phyloP scores from a whole-genome alignment of 306 rosid species.

The Prunus dulcis region DNA sequence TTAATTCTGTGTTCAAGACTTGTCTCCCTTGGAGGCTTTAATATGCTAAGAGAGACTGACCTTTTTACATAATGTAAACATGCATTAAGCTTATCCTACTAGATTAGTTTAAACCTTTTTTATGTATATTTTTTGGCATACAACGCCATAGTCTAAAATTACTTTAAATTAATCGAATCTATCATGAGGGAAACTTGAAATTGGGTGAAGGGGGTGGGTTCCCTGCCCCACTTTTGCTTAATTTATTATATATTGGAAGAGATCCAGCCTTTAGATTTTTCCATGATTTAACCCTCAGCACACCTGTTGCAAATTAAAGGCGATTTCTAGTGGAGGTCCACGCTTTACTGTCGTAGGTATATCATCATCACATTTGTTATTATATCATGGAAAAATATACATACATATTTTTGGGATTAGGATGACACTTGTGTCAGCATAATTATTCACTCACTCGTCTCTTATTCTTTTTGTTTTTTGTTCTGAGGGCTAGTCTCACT shows the following conservation, averaged over 20 bases:
- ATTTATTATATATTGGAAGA: too few species aligned
- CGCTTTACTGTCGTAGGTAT: neutral
- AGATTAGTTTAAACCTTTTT: neutral
- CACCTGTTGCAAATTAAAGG: neutral
- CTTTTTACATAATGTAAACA: slow-evolving; percentile 16
- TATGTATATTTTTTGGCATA: too few species aligned
- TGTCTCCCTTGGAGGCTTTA: neutral
- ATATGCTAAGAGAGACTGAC: neutral
- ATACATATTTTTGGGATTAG: neutral
- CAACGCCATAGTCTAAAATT: too few species aligned
- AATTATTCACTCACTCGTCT: neutral
- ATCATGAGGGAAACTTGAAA: too few species aligned
- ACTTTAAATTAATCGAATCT: too few species aligned
- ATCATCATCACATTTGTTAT: neutral
- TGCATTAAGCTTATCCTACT: neutral
- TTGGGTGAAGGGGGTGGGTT: too few species aligned
- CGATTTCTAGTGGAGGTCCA: neutral
- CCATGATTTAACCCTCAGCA: too few species aligned
- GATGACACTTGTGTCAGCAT: slow-evolving; percentile 1
- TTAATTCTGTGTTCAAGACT: neutral
- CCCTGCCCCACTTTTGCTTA: too few species aligned
- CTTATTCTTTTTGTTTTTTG: slow-evolving; percentile 10
- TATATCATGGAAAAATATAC: neutral
- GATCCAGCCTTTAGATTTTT: too few species aligned
- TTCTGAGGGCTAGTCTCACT: neutral